phyloP scores from a whole-genome alignment of 176 grass and related monocot species.

The Carex littledalei region DNA sequence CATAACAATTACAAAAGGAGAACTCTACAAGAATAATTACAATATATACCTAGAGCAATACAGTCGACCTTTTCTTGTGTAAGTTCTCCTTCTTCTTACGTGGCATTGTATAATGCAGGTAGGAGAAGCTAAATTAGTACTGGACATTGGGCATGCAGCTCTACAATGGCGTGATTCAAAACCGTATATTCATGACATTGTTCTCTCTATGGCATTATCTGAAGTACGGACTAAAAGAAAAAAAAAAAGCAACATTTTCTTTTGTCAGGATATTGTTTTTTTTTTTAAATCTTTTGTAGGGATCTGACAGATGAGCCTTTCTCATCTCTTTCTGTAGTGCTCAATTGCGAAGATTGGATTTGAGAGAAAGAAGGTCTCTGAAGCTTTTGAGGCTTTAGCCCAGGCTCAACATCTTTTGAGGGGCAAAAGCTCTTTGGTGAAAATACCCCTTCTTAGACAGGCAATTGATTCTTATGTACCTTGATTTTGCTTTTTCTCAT shows the following conservation, averaged over 20 bases:
- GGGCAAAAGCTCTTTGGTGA: conserved; percentile 69
- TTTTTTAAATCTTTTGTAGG: conserved; percentile 18
- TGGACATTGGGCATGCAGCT: conserved; percentile 77
- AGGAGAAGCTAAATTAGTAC: conserved; percentile 79
- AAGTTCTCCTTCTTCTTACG: conserved; percentile 1
- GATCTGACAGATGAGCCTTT: conserved; percentile 16
- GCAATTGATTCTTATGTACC: conserved; percentile 35
- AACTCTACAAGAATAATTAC: not conserved
- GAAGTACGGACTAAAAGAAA: conserved; percentile 59
- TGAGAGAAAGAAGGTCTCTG: conserved; percentile 84
- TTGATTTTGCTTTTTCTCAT: conserved; percentile 14
- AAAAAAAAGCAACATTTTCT: not conserved
- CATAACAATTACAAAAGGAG: not conserved
- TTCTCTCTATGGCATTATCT: conserved; percentile 87
- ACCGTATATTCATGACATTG: conserved; percentile 70
- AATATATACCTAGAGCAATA: not conserved
- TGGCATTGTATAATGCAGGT: conserved; percentile 44
- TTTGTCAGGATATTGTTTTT: conserved; percentile 1
- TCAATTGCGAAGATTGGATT: conserved; percentile 89
- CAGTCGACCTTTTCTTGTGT: not conserved
- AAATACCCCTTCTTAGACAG: conserved; percentile 84
- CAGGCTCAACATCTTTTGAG: conserved; percentile 84
- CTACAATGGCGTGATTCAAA: conserved; percentile 60
- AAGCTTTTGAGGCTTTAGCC: conserved; percentile 96
- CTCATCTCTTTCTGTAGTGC: conserved; percentile 41